Evolutionary conservation across 805 yeast species (phyloP), one percentile per base, ranked within the genome.

Genomic region (Candida alai): DNA sequence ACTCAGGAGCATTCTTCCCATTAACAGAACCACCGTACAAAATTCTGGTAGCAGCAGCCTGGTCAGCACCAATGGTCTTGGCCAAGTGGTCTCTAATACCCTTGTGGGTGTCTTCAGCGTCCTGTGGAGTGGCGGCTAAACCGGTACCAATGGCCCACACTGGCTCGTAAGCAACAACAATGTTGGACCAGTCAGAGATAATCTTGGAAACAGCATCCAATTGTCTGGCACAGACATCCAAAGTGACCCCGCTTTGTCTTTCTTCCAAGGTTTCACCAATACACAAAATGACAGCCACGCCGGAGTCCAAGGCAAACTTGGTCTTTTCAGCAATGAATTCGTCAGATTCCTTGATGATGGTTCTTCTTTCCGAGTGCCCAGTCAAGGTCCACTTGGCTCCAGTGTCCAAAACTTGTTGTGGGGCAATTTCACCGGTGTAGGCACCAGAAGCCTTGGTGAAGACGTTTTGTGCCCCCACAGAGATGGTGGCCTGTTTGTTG

Each of bases 101-200:
- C 61, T 76, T 76, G 74, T 93, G 98, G 57, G 93, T 86, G 49
- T 81, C 87, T 74, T 93, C 96, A 51, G 98, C 98, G 62, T 93
- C 98, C 50, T 84, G 85, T 51, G 98, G 88, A 52, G 98, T 93
- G 43, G 98, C 97, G 55, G 97, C 96, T 60, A 93, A 79, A 60
- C 98, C 98, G 52, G 97, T 89, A 65, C 98, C 98, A 55, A 93
- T 93, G 54, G 98, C 98, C 98, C 98, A 93, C 51, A 93, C 96
- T 54, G 98, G 98, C 74, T 93, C 98, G 73, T 93, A 93, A 57
- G 98, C 98, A 64, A 93, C 70, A 48, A 93, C 97, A 49, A 93
- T 74, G 65, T 84, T 75, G 45, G 83, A 55, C 97, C 97, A 90
- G 80, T 89, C 97, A 40, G 64, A 58, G 44, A 87, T 80, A 42